phyloP scores from a whole-genome alignment of 2,329 filamentous ascomycete species.

The Aspergillus fijiensis region DNA sequence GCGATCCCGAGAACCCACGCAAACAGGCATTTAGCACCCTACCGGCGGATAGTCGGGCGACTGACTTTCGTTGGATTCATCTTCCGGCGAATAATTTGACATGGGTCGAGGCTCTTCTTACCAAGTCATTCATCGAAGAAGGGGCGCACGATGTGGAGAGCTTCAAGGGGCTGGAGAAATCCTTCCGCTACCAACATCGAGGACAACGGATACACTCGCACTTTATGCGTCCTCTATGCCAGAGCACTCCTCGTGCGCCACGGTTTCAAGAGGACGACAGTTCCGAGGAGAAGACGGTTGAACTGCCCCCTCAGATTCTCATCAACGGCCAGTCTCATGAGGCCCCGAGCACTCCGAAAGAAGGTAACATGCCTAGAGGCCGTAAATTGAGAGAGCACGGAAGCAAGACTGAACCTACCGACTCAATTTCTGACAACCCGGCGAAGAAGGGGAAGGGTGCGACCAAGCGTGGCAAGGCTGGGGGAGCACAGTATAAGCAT shows the following conservation, averaged over 20 bases:
- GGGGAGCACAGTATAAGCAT: slow-evolving; percentile 24
- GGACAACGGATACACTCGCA: slow-evolving; percentile 59
- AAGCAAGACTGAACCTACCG: slow-evolving; percentile 27
- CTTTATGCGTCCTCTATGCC: slow-evolving; percentile 62
- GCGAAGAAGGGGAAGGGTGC: slow-evolving; percentile 32
- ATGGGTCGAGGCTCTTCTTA: slow-evolving; percentile 64
- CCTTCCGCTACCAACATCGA: slow-evolving; percentile 62
- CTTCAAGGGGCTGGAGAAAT: slow-evolving; percentile 62
- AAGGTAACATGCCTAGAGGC: slow-evolving; percentile 14
- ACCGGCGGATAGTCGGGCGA: slow-evolving; percentile 48
- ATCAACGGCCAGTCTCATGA: slow-evolving; percentile 23
- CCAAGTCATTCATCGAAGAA: slow-evolving; percentile 64
- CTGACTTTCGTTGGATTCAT: slow-evolving; percentile 55
- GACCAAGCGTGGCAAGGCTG: slow-evolving; percentile 29
- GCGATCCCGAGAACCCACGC: slow-evolving; percentile 45
- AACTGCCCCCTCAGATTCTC: slow-evolving; percentile 18
- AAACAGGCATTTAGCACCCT: slow-evolving; percentile 51
- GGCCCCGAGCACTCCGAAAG: slow-evolving; percentile 13
- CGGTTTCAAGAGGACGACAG: slow-evolving; percentile 35
- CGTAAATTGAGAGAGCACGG: slow-evolving; percentile 29
- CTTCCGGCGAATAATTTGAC: slow-evolving; percentile 55
- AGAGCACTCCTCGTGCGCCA: slow-evolving; percentile 46
- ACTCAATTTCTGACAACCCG: slow-evolving; percentile 20
- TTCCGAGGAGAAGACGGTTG: slow-evolving; percentile 20
- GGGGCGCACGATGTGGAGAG: slow-evolving; percentile 62